Evolutionary conservation across 2,329 filamentous ascomycete genomes (phyloP), one percentile per base, ranked within the genome.

Genomic region (Cephalotrichum gorgonifer): DNA sequence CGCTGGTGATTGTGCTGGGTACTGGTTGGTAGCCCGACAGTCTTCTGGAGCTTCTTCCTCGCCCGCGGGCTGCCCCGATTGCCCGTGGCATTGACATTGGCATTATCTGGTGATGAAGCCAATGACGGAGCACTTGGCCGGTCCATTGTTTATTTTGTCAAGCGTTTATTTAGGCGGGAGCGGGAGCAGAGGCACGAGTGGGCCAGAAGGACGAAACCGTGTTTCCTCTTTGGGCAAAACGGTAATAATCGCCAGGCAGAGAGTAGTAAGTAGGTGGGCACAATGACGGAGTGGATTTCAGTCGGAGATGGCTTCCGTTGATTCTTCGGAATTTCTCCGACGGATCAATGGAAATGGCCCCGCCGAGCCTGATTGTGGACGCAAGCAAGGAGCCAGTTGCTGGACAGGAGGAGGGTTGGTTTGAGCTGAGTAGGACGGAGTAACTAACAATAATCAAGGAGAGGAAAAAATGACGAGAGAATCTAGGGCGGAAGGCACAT

Each of bases 81-180:
- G 28, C 26, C 43, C 20, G 23, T 45, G 43, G 26, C 43, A 17
- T 45, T 15, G 28, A 20, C 43, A 17, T 33, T 45, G 43, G 26
- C 43, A 38, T 31, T 35, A 26, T 38, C n/a, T 38, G 44, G 44
- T 17, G 44, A 9, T 9, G 25, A 39, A 22, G 31, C 44, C 44
- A 47, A 47, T 47, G 44, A 30, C 9, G 31, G 25, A 26, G 31
- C 17, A 17, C 27, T 47, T 3, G 12, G n/a, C n/a, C 30, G 30
- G 31, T 22, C 33, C 44, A 47, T 47, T 47, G 22, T 47, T 47
- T 47, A 47, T 47, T 20, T 47, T 47, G 44, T 47, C 20, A 47
- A 27, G 44, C 44, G 44, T 28, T n/a, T 47, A 47, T 47, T 47
- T 47, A 47, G 44, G 44, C 44, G 44, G 25, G 31, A 47, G 14